These are phyloP conservation scores for Bocquillonia castaneifolia DNA, from an alignment of 441 rosid species.

Conservation along the genomic window DNA sequence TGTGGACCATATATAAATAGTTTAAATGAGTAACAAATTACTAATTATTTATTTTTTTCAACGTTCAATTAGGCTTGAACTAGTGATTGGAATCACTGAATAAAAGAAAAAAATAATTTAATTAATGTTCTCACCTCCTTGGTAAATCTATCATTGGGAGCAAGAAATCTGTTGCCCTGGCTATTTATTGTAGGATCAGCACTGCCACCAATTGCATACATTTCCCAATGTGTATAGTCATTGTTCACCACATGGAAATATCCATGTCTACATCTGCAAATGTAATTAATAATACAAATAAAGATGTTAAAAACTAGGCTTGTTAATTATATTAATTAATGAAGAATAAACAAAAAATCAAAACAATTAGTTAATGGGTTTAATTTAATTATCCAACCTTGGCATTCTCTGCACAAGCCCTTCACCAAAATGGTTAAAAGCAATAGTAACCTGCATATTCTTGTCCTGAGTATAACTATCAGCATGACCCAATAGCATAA, in stretches of 20 bases:
- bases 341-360: background rate
- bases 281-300: background rate
- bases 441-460: conserved; percentile 92
- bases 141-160: conserved; percentile 35
- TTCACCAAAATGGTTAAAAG: conserved; percentile 92
- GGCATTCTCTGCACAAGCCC: conserved; percentile 96
- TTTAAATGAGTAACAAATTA: no score
- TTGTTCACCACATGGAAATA: conserved; percentile 75
- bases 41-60: no score
- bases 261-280: conserved; percentile 61
- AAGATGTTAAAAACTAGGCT: no score
- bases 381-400: conserved; percentile 39
- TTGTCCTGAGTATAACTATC: conserved; percentile 63
- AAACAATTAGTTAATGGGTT: background rate
- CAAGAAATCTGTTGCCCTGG: conserved; percentile 61
- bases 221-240: conserved; percentile 66
- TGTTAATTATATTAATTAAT: no score
- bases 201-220: conserved; percentile 74
- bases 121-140: conserved; percentile 35
- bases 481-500: conserved; percentile 80
- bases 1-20: no score
- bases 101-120: background rate
- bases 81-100: no score
- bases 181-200: conserved; percentile 66
- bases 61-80: no score